Percentiles rank a stretch among this genome's conserved stretches.
Evolutionary conservation across 164 flowering plant species (phyloP).

Genomic region (Piper longum): DNA sequence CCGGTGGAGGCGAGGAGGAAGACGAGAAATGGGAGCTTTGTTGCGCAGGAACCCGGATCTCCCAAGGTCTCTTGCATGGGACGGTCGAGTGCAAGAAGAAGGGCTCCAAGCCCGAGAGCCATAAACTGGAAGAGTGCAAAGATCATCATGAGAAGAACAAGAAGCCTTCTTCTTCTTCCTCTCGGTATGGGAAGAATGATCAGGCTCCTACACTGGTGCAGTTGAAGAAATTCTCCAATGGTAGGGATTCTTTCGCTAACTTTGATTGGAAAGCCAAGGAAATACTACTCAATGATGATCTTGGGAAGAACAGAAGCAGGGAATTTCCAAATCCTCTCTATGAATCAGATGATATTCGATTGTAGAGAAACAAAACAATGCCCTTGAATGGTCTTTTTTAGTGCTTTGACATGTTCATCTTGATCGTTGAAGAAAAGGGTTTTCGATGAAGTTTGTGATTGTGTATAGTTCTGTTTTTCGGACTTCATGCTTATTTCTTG

Average conservation of each 20-base stretch:
- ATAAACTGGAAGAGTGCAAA: not conserved
- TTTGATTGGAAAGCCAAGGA: slow-evolving; percentile 57
- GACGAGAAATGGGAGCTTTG: slow-evolving; percentile 17
- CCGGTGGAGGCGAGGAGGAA: slow-evolving; percentile 47
- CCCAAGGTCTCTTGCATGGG: slow-evolving; percentile 89
- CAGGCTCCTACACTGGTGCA: slow-evolving; percentile 31
- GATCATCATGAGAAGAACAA: not conserved
- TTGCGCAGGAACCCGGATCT: slow-evolving; percentile 55
- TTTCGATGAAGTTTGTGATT: no score
- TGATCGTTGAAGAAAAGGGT: no score
- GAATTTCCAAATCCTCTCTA: slow-evolving; percentile 44
- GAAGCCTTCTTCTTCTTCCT: not conserved
- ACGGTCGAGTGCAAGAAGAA: slow-evolving; percentile 54
- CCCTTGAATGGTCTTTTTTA: not conserved
- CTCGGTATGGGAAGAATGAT: not conserved
- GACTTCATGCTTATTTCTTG: no score
- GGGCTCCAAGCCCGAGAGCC: slow-evolving; percentile 7
- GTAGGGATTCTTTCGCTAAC: slow-evolving; percentile 33
- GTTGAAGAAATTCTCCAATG: slow-evolving; percentile 53
- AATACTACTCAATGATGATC: slow-evolving; percentile 30
- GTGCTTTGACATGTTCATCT: no score
- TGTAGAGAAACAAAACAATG: not conserved
- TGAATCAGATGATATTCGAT: slow-evolving; percentile 9
- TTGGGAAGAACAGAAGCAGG: slow-evolving; percentile 73
- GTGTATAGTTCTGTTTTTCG: no score